Conservation (phyloP, 2,329 filamentous ascomycete genomes). For the Paecilomyces formosus region DNA sequence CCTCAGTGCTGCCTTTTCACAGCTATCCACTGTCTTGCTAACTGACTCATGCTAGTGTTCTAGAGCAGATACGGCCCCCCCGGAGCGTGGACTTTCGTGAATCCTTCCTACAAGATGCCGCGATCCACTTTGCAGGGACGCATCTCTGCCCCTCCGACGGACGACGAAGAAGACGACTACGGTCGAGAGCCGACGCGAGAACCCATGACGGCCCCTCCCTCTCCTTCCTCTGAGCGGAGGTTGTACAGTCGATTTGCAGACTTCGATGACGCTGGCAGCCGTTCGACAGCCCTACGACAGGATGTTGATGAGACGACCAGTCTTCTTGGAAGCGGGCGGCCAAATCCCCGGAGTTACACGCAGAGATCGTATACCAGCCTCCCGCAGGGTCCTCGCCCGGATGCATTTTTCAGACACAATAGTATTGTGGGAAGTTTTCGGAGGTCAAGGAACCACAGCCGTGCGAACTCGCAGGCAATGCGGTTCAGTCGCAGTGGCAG, state of each 20-base stretch:
- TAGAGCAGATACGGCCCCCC: not conserved
- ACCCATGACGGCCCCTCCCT: slow-evolving; percentile 24
- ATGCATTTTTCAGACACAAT: slow-evolving; percentile 25
- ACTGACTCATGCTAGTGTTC: not conserved
- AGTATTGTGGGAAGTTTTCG: slow-evolving; percentile 29
- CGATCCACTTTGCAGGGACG: slow-evolving; percentile 4
- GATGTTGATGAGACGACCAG: slow-evolving; percentile 28
- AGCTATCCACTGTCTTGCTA: not conserved
- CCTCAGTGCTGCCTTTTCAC: not conserved
- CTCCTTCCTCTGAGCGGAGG: slow-evolving; percentile 26
- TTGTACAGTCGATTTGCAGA: slow-evolving; percentile 21
- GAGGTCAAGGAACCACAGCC: slow-evolving; percentile 39
- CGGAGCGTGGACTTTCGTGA: not conserved
- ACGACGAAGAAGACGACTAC: slow-evolving; percentile 6
- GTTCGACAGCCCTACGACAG: slow-evolving; percentile 16
- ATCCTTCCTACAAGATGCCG: slow-evolving; percentile 4
- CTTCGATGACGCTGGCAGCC: slow-evolving; percentile 24
- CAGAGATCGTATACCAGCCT: slow-evolving; percentile 30
- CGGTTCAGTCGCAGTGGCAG: slow-evolving; percentile 47
- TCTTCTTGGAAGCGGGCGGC: slow-evolving; percentile 18
- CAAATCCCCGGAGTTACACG: slow-evolving; percentile 12
- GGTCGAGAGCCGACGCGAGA: not conserved
- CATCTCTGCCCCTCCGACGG: not conserved
- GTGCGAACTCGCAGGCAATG: slow-evolving; percentile 43
- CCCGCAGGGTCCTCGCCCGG: slow-evolving; percentile 22